A percentile compares a stretch with the other conserved stretches of the same genome.
Conservation (phyloP, 352 stramenopile species). For the Phytophthora meadii region DNA sequence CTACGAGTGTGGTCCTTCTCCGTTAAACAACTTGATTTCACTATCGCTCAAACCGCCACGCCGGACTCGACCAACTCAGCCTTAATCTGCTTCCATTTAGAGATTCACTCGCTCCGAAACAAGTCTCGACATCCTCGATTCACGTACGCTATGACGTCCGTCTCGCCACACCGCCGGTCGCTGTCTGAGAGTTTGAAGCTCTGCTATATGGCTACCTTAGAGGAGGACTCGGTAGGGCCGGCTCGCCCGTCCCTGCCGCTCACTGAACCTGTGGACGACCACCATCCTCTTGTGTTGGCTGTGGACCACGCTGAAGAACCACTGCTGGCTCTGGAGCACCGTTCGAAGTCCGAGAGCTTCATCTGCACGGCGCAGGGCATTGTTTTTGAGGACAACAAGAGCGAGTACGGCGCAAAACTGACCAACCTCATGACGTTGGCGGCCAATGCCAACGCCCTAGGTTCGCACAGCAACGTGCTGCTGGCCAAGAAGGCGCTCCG, state of each 20-base stretch:
- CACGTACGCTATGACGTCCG: conserved; percentile 7
- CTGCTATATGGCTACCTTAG: conserved; percentile 15
- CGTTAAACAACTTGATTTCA: not conserved
- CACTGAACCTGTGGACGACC: conserved; percentile 14
- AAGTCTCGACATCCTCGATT: conserved; percentile 1
- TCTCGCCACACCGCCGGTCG: conserved; percentile 14
- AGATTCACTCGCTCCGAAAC: conserved; percentile 20
- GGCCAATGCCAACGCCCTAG: conserved; percentile 6
- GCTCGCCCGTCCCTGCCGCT: not conserved
- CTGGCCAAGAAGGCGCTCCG: conserved; percentile 38
- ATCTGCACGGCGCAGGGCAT: conserved; percentile 41
- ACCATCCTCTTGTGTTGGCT: conserved; percentile 20
- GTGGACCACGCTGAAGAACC: conserved; percentile 1
- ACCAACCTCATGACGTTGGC: conserved; percentile 22
- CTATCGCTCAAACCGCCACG: conserved; percentile 1
- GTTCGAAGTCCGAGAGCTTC: conserved; percentile 38
- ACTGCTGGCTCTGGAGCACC: conserved; percentile 8
- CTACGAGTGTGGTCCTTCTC: not conserved
- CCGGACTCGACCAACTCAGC: not conserved
- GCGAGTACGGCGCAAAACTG: conserved; percentile 16
- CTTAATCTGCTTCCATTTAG: conserved; percentile 8
- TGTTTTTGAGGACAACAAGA: conserved; percentile 31
- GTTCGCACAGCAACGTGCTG: conserved; percentile 30
- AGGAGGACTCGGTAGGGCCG: conserved; percentile 6
- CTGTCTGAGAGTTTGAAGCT: conserved; percentile 24